A percentile compares a stretch with the other conserved stretches of the same genome.
phyloP scores from a whole-genome alignment of 139 green algal species.

The Chara braunii region DNA sequence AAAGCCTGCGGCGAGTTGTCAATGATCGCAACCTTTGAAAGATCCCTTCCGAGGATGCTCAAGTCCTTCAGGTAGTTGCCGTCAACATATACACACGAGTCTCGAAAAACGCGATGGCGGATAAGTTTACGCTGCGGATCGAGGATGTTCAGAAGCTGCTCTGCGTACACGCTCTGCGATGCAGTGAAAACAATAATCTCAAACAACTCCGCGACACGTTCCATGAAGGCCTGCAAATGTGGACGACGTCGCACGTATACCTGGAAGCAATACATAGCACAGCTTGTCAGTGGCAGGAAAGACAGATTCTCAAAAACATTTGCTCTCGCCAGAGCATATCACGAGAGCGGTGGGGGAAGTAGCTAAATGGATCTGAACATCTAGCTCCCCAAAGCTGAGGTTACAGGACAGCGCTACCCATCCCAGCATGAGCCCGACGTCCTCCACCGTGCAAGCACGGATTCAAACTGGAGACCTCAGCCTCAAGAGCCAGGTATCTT shows the following conservation, averaged over 20 bases:
- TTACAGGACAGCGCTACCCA: no score
- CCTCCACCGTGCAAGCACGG: no score
- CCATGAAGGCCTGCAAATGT: constrained; percentile 62
- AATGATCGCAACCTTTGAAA: constrained; percentile 77
- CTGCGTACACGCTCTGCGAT: constrained; percentile 62
- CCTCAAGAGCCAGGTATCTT: no score
- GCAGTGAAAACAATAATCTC: constrained; percentile 82
- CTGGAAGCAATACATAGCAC: background rate
- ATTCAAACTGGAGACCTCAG: no score
- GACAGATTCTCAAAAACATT: background rate
- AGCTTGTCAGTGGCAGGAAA: background rate
- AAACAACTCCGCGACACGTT: constrained; percentile 57
- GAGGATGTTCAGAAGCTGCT: constrained; percentile 71
- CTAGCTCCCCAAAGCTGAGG: no score
- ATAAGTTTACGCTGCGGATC: constrained; percentile 65
- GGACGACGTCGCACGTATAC: constrained; percentile 61
- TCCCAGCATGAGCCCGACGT: no score
- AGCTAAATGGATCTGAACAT: background rate
- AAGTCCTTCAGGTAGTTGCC: constrained; percentile 84
- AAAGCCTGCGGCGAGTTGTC: constrained; percentile 80
- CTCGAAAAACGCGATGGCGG: constrained; percentile 81
- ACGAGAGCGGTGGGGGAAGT: background rate
- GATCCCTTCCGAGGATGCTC: constrained; percentile 76
- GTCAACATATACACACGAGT: constrained; percentile 82
- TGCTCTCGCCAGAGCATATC: background rate